These are phyloP conservation scores for Aspergillus kassunensis DNA, from an alignment of 495 filamentous ascomycete species.

Conservation along the genomic window DNA sequence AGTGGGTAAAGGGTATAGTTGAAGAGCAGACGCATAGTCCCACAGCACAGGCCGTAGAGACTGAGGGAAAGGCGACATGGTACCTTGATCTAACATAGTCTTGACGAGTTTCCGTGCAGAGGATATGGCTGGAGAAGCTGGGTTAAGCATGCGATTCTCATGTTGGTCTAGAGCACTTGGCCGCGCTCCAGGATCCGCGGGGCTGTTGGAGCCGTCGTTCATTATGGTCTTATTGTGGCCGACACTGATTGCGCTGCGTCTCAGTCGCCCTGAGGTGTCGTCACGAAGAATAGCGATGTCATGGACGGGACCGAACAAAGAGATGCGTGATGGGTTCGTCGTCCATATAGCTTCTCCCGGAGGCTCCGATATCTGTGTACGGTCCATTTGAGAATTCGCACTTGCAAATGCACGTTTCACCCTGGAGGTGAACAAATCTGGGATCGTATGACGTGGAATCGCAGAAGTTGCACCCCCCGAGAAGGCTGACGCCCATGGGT, in stretches of 20 bases:
- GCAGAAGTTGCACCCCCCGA: slow-evolving; percentile 73
- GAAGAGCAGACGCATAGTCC: slow-evolving; percentile 72
- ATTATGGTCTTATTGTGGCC: slow-evolving; percentile 22
- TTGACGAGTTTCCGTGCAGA: slow-evolving; percentile 82
- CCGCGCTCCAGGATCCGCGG: slow-evolving; percentile 8
- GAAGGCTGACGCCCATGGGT: slow-evolving; percentile 88
- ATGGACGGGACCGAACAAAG: slow-evolving; percentile 77
- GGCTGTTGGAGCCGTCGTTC: slow-evolving; percentile 18
- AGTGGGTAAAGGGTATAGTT: slow-evolving; percentile 85
- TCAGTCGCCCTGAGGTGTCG: slow-evolving; percentile 71
- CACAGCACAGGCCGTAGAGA: slow-evolving; percentile 75
- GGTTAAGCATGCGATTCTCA: slow-evolving; percentile 18
- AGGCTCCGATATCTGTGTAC: slow-evolving; percentile 37
- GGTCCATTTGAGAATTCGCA: slow-evolving; percentile 62
- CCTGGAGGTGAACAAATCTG: slow-evolving; percentile 81
- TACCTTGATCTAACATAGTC: slow-evolving; percentile 88
- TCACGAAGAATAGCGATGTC: slow-evolving; percentile 86
- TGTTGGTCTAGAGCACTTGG: slow-evolving; percentile 13
- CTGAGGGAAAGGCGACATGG: slow-evolving; percentile 79
- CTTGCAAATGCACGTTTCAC: slow-evolving; percentile 73
- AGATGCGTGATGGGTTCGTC: slow-evolving; percentile 76
- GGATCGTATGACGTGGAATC: slow-evolving; percentile 69
- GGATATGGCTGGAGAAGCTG: slow-evolving; percentile 45
- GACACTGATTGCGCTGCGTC: slow-evolving; percentile 66
- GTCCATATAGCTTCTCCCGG: slow-evolving; percentile 78